Evolutionary conservation across 2,329 filamentous ascomycete species (phyloP), one percentile per base, ranked within the genome.

Genomic region (Chaetomiaceae sp.): DNA sequence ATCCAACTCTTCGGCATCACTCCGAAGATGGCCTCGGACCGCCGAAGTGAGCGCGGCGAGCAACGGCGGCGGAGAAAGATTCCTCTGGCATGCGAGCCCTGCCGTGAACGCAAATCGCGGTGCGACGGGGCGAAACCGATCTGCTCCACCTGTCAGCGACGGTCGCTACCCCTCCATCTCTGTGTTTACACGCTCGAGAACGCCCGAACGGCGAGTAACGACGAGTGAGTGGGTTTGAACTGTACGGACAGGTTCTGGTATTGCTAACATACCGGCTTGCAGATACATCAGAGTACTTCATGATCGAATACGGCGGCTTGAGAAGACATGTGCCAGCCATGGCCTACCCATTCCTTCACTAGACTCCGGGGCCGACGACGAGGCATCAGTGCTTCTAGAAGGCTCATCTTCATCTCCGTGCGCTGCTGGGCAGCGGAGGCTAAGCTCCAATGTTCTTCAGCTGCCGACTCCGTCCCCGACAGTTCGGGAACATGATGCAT

Each of bases 41-140:
- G 33, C 14, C 42, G 30, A 4, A 44, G 34, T 26, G 48, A 47
- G n/a, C 51, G 44, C 3, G 39, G 19, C 14, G 47, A 46, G 19
- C 41, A 42, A 9, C 48, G 42, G 29, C 43, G 45, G 15, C 48
- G 53, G 18, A 49, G 47, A 33, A 54, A 56, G 40, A 60, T 69
- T n/a, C 57, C 65, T 1, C 55, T 69, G 6, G 68, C 67, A 12
- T 71, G 69, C 48, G 67, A 70, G 45, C 60, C 64, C 3, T 71
- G 69, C 43, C 59, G 68, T 22, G 62, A 66, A 42, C 64, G 66
- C 38, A 71, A 71, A 50, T 57, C 65, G 5, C 62, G 65, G 1
- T 71, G 68, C 44, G 68, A 71, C 50, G 68, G 68, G 17, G 58
- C 45, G n/a, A 70, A 69, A 51, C 69, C 69, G 19, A 64, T 71